phyloP scores from a whole-genome alignment of 352 stramenopile genomes.

The Phytophthora capsici region DNA sequence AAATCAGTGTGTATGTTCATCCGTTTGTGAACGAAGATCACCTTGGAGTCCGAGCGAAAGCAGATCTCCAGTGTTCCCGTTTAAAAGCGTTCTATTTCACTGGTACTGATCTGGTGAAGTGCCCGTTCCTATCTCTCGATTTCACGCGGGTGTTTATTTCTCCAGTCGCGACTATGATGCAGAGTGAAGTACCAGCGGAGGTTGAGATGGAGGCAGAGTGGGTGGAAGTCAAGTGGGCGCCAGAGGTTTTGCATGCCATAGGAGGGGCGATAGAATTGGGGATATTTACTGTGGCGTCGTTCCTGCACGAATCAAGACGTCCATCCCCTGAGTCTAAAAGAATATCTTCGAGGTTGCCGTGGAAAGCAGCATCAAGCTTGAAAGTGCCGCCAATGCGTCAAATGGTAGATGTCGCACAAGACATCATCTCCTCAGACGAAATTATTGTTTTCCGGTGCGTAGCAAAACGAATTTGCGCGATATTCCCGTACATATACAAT shows the following conservation, averaged over 20 bases:
- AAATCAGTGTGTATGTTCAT: constrained; percentile 64
- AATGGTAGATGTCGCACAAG: constrained; percentile 45
- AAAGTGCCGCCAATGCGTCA: constrained; percentile 47
- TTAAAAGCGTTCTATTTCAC: constrained; percentile 55
- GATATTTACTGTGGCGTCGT: constrained; percentile 43
- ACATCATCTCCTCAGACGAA: constrained; percentile 46
- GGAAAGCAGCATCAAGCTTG: constrained; percentile 11
- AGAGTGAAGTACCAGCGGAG: constrained; percentile 42
- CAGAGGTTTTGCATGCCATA: constrained; percentile 67
- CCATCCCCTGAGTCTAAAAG: background rate
- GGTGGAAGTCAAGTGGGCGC: constrained; percentile 75
- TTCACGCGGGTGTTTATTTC: constrained; percentile 69
- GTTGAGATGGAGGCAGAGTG: constrained; percentile 83
- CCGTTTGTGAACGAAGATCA: constrained; percentile 56
- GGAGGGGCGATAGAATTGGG: constrained; percentile 66
- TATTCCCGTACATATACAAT: constrained; percentile 50
- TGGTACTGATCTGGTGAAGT: constrained; percentile 25
- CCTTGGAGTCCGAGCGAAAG: constrained; percentile 67
- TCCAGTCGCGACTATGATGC: constrained; percentile 48
- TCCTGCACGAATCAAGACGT: constrained; percentile 39
- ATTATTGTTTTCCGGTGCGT: constrained; percentile 65
- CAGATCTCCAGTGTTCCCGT: constrained; percentile 65
- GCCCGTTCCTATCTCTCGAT: constrained; percentile 68
- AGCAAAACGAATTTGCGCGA: constrained; percentile 63
- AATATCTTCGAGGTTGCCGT: background rate